phyloP scores from a whole-genome alignment of 495 filamentous ascomycete genomes.

The Parathielavia appendiculata region DNA sequence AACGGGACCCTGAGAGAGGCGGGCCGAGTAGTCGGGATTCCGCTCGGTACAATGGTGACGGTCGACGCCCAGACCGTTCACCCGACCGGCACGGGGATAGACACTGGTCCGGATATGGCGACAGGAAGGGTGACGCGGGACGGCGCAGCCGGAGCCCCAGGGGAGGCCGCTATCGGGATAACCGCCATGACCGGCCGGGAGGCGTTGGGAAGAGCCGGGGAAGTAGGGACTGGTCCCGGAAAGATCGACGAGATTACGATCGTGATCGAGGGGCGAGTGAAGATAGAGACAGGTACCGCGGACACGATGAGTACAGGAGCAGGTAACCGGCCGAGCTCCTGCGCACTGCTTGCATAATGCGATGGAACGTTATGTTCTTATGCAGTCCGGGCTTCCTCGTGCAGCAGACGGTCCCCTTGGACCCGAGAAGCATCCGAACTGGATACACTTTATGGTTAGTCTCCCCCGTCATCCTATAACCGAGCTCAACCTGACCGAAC shows the following conservation, averaged over 20 bases:
- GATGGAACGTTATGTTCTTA: background rate
- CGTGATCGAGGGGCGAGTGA: constrained; percentile 12
- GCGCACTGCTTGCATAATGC: background rate
- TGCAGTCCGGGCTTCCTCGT: background rate
- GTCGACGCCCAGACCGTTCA: constrained; percentile 8
- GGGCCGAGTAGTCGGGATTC: constrained; percentile 10
- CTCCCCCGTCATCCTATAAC: background rate
- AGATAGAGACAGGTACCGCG: constrained; percentile 16
- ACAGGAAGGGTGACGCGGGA: constrained; percentile 16
- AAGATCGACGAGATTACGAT: constrained; percentile 24
- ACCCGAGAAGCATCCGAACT: background rate
- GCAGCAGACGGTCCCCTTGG: background rate
- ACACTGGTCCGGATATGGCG: constrained; percentile 18
- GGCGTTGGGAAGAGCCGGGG: constrained; percentile 16
- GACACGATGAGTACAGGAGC: constrained; percentile 16
- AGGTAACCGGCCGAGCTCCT: constrained; percentile 16
- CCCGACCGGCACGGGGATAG: constrained; percentile 18
- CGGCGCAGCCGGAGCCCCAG: constrained; percentile 40
- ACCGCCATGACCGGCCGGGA: constrained; percentile 17
- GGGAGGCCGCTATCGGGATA: constrained; percentile 29
- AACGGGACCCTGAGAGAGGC: constrained; percentile 10
- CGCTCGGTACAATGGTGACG: constrained; percentile 11
- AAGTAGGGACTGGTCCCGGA: constrained; percentile 23
- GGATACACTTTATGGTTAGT: background rate
- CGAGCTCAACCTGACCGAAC: background rate